phyloP scores from a whole-genome alignment of 2,329 filamentous ascomycete genomes.

The Berkeleyomyces basicola region DNA sequence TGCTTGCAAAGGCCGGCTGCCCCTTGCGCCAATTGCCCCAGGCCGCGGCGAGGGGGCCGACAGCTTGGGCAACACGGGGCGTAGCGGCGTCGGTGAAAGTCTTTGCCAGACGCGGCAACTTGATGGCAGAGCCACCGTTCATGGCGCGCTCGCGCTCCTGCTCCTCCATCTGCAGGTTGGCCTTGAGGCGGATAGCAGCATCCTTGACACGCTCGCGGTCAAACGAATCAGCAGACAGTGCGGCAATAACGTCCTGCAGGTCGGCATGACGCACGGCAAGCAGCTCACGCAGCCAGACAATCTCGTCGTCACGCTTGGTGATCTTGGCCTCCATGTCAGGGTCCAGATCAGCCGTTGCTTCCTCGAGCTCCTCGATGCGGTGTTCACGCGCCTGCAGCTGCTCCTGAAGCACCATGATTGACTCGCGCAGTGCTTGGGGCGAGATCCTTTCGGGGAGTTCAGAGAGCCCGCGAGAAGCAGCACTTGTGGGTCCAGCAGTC shows the following conservation, averaged over 20 bases:
- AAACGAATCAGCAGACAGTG: slow-evolving; percentile 57
- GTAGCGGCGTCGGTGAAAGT: slow-evolving; percentile 37
- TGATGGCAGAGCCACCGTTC: slow-evolving; percentile 49
- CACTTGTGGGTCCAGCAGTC: slow-evolving; percentile 13
- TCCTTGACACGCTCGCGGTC: slow-evolving; percentile 70
- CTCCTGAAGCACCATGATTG: slow-evolving; percentile 89
- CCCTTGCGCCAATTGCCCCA: slow-evolving; percentile 85
- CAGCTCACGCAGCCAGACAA: slow-evolving; percentile 85
- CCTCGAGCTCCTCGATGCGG: slow-evolving; percentile 74
- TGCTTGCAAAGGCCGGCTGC: slow-evolving; percentile 31
- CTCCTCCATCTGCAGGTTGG: slow-evolving; percentile 95
- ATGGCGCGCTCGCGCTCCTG: slow-evolving; percentile 80
- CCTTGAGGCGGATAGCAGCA: slow-evolving; percentile 79
- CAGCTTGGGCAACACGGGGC: slow-evolving; percentile 68
- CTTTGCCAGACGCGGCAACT: slow-evolving; percentile 59
- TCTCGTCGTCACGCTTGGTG: slow-evolving; percentile 84
- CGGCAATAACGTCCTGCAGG: slow-evolving; percentile 75
- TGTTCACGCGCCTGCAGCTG: slow-evolving; percentile 89
- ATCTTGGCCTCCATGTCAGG: slow-evolving; percentile 67
- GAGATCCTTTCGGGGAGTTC: slow-evolving; percentile 72
- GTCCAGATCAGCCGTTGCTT: slow-evolving; percentile 50
- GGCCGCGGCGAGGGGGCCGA: slow-evolving; percentile 68
- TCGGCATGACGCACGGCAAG: slow-evolving; percentile 82
- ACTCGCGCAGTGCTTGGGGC: slow-evolving; percentile 84
- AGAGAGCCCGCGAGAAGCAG: slow-evolving; percentile 14